A percentile compares a stretch with the other conserved stretches of the same genome.
These are phyloP conservation scores for Psilocybe azurescens DNA, from an alignment of 768 basidiomycete species.

Conservation along the genomic window DNA sequence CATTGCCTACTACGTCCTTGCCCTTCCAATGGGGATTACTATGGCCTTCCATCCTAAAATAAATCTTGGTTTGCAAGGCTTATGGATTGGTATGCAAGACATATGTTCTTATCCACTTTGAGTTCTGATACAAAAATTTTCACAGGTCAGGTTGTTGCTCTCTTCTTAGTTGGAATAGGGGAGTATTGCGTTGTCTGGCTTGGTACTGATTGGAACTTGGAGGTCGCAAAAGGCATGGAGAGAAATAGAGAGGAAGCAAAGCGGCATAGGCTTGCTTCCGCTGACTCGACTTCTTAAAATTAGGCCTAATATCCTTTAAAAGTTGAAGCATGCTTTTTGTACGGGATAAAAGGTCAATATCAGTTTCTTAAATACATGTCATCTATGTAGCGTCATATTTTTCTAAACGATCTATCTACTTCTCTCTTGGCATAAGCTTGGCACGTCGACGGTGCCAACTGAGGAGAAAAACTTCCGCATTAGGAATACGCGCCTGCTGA, in stretches of 20 bases:
- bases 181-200: conserved; percentile 69
- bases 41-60: conserved; percentile 62
- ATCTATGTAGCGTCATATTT: not conserved
- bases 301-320: not conserved
- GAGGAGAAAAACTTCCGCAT: conserved; percentile 24
- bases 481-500: conserved; percentile 28
- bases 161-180: conserved; percentile 72
- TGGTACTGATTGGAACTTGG: conserved; percentile 65
- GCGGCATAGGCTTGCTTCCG: conserved; percentile 3
- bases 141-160: conserved; percentile 72
- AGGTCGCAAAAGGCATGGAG: conserved; percentile 58
- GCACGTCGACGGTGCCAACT: conserved; percentile 14
- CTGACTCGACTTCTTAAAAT: not conserved
- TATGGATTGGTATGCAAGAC: conserved; percentile 73
- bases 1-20: conserved; percentile 78
- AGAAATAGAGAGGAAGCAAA: conserved; percentile 55
- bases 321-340: no score
- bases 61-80: conserved; percentile 60
- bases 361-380: no score
- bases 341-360: no score
- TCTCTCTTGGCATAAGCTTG: conserved; percentile 4
- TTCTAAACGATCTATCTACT: not conserved
- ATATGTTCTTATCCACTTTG: not conserved
- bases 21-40: conserved; percentile 78
- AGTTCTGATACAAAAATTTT: not conserved